Conservation (phyloP, 2,329 filamentous ascomycete species). For the Aspergillus aculeatus region DNA sequence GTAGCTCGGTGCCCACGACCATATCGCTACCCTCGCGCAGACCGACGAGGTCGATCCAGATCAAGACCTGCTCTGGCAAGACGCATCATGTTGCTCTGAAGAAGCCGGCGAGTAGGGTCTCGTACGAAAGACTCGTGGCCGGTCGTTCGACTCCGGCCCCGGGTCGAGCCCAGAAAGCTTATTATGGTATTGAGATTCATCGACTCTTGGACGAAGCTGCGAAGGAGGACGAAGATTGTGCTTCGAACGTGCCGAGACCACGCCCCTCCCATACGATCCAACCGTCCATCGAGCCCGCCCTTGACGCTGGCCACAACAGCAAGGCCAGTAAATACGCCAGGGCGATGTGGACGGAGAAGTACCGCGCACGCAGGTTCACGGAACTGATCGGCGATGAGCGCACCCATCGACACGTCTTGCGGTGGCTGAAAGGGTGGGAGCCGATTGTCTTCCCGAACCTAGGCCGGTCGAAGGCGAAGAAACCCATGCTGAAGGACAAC, state of each 20-base stretch:
- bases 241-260: constrained; percentile 25
- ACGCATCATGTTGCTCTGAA: constrained; percentile 45
- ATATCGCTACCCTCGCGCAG: constrained; percentile 14
- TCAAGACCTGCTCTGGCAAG: constrained; percentile 52
- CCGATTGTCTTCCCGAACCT: constrained; percentile 82
- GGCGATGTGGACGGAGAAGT: constrained; percentile 91
- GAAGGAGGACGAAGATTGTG: constrained; percentile 59
- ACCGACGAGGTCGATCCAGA: constrained; percentile 26
- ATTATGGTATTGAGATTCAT: constrained; percentile 93
- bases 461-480: constrained; percentile 59
- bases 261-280: constrained; percentile 24
- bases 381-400: constrained; percentile 93
- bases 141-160: constrained; percentile 51
- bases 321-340: constrained; percentile 32
- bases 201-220: constrained; percentile 70
- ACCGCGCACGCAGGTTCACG: constrained; percentile 85
- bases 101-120: constrained; percentile 32
- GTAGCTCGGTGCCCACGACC: not conserved
- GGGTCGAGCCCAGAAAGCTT: constrained; percentile 61
- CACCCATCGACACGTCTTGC: constrained; percentile 83
- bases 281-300: constrained; percentile 34
- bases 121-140: constrained; percentile 57
- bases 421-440: constrained; percentile 96
- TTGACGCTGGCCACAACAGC: constrained; percentile 17
- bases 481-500: constrained; percentile 35